Evolutionary conservation across 2,329 filamentous ascomycete genomes (phyloP).

Genomic region (Akanthomyces dipterigenus): DNA sequence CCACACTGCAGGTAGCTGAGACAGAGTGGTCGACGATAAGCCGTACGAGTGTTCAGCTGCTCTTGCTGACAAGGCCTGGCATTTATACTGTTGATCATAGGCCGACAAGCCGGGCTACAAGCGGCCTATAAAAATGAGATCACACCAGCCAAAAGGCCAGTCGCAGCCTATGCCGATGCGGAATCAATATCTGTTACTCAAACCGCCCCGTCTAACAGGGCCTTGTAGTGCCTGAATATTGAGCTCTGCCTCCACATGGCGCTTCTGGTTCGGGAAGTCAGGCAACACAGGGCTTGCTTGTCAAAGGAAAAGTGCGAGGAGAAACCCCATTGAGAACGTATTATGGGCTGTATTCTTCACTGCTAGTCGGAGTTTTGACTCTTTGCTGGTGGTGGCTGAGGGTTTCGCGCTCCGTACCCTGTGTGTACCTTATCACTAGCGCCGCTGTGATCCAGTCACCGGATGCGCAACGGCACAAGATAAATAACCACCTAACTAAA

Average conservation of each 20-base stretch:
- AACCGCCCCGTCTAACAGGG: not conserved
- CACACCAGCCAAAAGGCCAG: not conserved
- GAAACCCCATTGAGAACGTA: too few relatives aligned
- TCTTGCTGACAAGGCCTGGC: not conserved
- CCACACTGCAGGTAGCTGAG: constrained; percentile 1
- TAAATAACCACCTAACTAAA: too few relatives aligned
- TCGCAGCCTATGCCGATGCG: not conserved
- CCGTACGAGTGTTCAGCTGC: not conserved
- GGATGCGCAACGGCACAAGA: not conserved
- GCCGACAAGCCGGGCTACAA: not conserved
- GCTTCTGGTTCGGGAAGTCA: constrained; percentile 5
- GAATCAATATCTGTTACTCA: not conserved
- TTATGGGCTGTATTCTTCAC: too few relatives aligned
- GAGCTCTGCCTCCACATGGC: not conserved
- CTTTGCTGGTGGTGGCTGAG: not conserved
- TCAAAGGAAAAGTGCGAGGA: too few relatives aligned
- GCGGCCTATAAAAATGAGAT: not conserved
- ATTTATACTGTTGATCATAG: not conserved
- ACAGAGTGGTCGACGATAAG: not conserved
- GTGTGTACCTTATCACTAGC: not conserved
- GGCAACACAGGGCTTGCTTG: not conserved
- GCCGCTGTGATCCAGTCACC: constrained; percentile 4
- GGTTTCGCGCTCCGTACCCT: not conserved
- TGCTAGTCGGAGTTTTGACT: not conserved
- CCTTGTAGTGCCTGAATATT: not conserved